A percentile compares a stretch with the other conserved stretches of the same genome.
Evolutionary conservation across 352 stramenopile species (phyloP).

Genomic region (Phytophthora sansomeana): DNA sequence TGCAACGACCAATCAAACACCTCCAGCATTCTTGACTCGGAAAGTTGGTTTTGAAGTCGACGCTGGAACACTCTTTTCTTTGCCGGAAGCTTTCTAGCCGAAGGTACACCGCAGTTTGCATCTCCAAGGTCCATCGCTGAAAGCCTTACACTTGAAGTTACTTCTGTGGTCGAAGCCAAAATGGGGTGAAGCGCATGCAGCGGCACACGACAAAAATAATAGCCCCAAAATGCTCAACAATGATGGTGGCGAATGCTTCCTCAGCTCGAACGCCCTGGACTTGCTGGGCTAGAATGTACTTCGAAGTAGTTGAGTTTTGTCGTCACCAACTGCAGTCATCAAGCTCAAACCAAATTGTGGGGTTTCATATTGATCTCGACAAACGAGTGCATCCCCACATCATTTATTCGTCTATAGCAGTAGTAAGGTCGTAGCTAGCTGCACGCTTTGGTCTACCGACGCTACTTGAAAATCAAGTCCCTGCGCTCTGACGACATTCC

Average conservation of each 20-base stretch:
- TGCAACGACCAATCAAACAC: slow-evolving; percentile 64
- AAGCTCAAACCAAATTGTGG: slow-evolving; percentile 31
- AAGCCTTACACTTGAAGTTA: not conserved
- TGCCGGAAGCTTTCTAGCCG: slow-evolving; percentile 5
- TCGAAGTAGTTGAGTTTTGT: too few species aligned
- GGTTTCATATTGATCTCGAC: slow-evolving; percentile 34
- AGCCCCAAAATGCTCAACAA: slow-evolving; percentile 17
- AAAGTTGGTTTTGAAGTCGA: slow-evolving; percentile 66
- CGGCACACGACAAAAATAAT: slow-evolving; percentile 21
- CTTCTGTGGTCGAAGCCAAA: not conserved
- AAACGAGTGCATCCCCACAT: slow-evolving; percentile 38
- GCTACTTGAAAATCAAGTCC: slow-evolving; percentile 4
- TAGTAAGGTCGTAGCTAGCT: slow-evolving; percentile 6
- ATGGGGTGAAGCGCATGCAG: not conserved
- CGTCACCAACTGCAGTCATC: not conserved
- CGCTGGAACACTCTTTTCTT: slow-evolving; percentile 52
- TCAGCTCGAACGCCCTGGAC: too few species aligned
- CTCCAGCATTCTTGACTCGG: slow-evolving; percentile 74
- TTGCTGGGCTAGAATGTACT: too few species aligned
- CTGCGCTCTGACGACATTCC: slow-evolving; percentile 2
- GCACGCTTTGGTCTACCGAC: slow-evolving; percentile 6
- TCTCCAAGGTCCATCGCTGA: slow-evolving; percentile 44
- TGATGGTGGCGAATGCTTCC: slow-evolving; percentile 8
- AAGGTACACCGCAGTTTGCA: slow-evolving; percentile 1
- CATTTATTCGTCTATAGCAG: slow-evolving; percentile 25